Conservation (phyloP, 352 stramenopile genomes). For the Phytophthora aleatoria region DNA sequence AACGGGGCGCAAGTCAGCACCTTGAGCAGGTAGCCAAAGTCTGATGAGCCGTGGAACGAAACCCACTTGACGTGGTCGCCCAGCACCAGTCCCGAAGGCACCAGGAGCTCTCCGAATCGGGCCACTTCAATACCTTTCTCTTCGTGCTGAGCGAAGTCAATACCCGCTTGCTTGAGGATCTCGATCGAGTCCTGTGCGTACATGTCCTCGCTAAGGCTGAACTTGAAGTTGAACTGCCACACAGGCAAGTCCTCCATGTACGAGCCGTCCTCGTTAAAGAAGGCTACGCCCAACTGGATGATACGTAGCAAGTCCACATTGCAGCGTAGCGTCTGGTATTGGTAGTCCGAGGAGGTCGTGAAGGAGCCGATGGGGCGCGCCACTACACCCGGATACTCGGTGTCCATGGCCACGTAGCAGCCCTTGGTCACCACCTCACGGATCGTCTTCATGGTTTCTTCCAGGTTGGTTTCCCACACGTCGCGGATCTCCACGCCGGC, state of each 20-base stretch:
- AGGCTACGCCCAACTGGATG: slow-evolving; percentile 98
- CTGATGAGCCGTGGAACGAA: slow-evolving; percentile 98
- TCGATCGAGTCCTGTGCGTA: slow-evolving; percentile 99
- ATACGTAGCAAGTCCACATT: slow-evolving; percentile 99
- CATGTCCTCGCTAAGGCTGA: slow-evolving; percentile 98
- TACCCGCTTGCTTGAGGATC: slow-evolving; percentile 97
- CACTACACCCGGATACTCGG: slow-evolving; percentile 99
- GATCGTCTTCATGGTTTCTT: slow-evolving; percentile 96
- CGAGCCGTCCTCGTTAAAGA: slow-evolving; percentile 96
- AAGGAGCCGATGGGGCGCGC: slow-evolving; percentile 97
- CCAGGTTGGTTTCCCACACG: slow-evolving; percentile 94
- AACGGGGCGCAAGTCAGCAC: slow-evolving; percentile 92
- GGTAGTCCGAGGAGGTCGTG: slow-evolving; percentile 95
- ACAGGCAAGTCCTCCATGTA: slow-evolving; percentile 95
- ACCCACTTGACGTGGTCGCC: slow-evolving; percentile 99
- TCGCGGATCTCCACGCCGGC: slow-evolving; percentile 93
- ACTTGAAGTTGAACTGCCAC: slow-evolving; percentile 99
- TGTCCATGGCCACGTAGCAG: slow-evolving; percentile 99
- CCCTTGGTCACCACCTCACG: slow-evolving; percentile 95
- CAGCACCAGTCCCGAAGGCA: slow-evolving; percentile 98
- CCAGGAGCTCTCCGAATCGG: slow-evolving; percentile 97
- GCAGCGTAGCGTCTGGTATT: slow-evolving; percentile 98
- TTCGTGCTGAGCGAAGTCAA: slow-evolving; percentile 98
- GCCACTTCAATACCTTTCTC: slow-evolving; percentile 96
- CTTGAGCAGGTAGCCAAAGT: slow-evolving; percentile 99